Percentiles rank a stretch among this genome's conserved stretches.
Evolutionary conservation across 2,329 filamentous ascomycete species (phyloP).

Genomic region (Paecilomyces sp.): DNA sequence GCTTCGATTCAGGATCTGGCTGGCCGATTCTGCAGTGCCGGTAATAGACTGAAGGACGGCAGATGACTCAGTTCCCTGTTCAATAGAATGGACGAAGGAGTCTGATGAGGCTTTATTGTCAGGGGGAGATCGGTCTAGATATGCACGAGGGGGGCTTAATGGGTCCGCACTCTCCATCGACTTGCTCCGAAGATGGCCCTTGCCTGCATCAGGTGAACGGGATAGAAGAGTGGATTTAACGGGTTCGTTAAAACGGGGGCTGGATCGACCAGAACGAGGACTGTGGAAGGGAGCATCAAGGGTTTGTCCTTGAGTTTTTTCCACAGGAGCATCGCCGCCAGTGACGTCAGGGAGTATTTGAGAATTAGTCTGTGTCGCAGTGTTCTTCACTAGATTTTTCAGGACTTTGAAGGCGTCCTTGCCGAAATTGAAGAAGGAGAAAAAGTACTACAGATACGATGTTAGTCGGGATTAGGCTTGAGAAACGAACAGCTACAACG

Average conservation of each 20-base stretch:
- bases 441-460: slow-evolving; percentile 67
- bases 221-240: slow-evolving; percentile 58
- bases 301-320: not conserved
- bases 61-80: slow-evolving; percentile 68
- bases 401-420: slow-evolving; percentile 76
- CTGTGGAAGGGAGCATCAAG: not conserved
- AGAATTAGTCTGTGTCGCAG: slow-evolving; percentile 41
- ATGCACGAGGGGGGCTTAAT: slow-evolving; percentile 45
- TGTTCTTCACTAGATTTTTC: slow-evolving; percentile 63
- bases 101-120: slow-evolving; percentile 60
- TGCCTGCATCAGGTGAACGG: slow-evolving; percentile 26
- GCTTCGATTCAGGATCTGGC: slow-evolving; percentile 80
- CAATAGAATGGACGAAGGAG: slow-evolving; percentile 67
- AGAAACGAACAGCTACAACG: slow-evolving; percentile 3
- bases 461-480: slow-evolving; percentile 5
- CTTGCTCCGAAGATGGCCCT: slow-evolving; percentile 28
- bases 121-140: slow-evolving; percentile 43
- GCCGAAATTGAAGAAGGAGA: slow-evolving; percentile 86
- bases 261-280: not conserved
- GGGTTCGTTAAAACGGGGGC: slow-evolving; percentile 40
- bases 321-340: slow-evolving; percentile 1
- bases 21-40: slow-evolving; percentile 72
- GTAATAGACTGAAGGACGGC: slow-evolving; percentile 62
- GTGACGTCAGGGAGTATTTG: slow-evolving; percentile 15
- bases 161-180: slow-evolving; percentile 56